Conservation (phyloP, 1,284 basidiomycete genomes). For the Rhizoctonia solani region DNA sequence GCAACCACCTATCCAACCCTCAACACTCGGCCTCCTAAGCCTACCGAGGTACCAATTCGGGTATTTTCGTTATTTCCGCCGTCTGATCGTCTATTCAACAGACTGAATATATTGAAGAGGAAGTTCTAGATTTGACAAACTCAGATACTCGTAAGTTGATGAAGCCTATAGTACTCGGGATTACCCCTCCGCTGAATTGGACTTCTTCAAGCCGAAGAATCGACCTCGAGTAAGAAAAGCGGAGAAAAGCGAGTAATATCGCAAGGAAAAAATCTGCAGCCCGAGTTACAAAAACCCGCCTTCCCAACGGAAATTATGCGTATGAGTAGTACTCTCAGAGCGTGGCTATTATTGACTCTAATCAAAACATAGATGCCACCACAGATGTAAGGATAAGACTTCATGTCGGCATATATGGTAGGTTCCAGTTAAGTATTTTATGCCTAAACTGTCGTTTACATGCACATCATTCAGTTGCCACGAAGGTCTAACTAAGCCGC, state of each 20-base stretch:
- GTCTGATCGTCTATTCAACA: conserved; percentile 48
- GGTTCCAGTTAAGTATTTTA: conserved; percentile 38
- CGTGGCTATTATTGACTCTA: not conserved
- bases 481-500: conserved; percentile 64
- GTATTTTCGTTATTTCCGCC: not conserved
- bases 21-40: conserved; percentile 69
- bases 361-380: conserved; percentile 64
- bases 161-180: too few relatives aligned
- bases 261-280: not conserved
- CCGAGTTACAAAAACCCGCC: conserved; percentile 24
- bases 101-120: conserved; percentile 59
- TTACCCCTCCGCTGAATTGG: too few relatives aligned
- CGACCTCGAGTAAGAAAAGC: conserved; percentile 29
- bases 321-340: conserved; percentile 43
- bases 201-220: conserved; percentile 42
- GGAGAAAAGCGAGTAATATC: not conserved
- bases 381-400: conserved; percentile 75
- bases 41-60: conserved; percentile 50
- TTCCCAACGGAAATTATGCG: conserved; percentile 60
- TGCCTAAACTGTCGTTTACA: not conserved
- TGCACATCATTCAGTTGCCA: conserved; percentile 58
- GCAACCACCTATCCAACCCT: conserved; percentile 62
- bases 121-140: conserved; percentile 6
- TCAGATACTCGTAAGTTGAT: not conserved
- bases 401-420: conserved; percentile 76